Percentiles rank a stretch among this genome's conserved stretches.
These are phyloP conservation scores for Macrophomina pseudophaseolina DNA, from an alignment of 2,329 filamentous ascomycete genomes.

Conservation along the genomic window DNA sequence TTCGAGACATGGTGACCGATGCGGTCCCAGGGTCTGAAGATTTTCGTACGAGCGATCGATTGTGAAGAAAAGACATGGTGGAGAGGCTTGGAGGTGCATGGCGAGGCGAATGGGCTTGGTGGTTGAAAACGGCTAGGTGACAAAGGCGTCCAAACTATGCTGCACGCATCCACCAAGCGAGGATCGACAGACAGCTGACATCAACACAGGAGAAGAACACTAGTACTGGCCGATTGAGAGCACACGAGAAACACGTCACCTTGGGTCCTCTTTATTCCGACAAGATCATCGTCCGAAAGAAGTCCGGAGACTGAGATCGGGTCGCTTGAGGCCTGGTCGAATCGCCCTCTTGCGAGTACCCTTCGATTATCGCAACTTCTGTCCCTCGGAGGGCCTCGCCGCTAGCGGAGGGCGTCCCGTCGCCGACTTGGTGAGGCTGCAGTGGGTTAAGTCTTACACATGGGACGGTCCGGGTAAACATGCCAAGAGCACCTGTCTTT, in stretches of 20 bases:
- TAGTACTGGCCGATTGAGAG: neutral
- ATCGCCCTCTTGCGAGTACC: too few relatives aligned
- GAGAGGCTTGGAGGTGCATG: neutral
- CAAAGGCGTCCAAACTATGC: slow-evolving; percentile 13
- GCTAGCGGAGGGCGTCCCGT: neutral
- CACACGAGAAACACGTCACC: neutral
- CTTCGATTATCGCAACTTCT: neutral
- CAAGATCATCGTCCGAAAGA: too few relatives aligned
- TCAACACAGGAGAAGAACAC: neutral
- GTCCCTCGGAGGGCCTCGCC: neutral
- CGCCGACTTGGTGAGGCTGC: neutral
- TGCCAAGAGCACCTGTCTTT: slow-evolving; percentile 15
- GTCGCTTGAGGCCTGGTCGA: too few relatives aligned
- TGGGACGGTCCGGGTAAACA: neutral
- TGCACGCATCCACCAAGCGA: slow-evolving; percentile 2
- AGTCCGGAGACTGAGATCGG: too few relatives aligned
- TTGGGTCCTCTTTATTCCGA: too few relatives aligned
- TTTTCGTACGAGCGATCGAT: neutral
- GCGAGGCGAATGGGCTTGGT: slow-evolving; percentile 7
- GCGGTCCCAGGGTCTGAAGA: neutral
- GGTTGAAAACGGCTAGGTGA: slow-evolving; percentile 26
- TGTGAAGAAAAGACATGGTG: neutral
- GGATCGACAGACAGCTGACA: neutral
- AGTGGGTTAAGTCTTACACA: slow-evolving; percentile 5
- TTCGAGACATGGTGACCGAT: slow-evolving; percentile 6